Evolutionary conservation across 2,329 filamentous ascomycete species (phyloP), one percentile per base, ranked within the genome.

Genomic region (Colletotrichum caudatum): DNA sequence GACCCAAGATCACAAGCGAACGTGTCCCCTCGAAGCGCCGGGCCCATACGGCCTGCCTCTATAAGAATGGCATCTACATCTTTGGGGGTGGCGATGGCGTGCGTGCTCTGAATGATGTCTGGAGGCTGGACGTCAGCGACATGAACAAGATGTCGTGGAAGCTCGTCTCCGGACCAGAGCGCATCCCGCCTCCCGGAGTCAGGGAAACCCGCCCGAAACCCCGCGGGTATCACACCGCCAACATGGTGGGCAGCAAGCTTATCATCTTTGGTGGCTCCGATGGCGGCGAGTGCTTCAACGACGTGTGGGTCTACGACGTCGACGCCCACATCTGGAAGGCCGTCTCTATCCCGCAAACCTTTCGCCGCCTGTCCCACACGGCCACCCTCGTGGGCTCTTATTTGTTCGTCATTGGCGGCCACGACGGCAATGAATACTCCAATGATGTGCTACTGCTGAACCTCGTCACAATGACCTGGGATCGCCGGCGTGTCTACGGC

Each of bases 401-500:
- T 76, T 84, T 93, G 1, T 93, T 93, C 74, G 89, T 93, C 23
- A 85, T 93, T 16, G 91, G 91, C 57, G 91, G 91, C 35, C 91
- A 93, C 80, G 91, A 93, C 78, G 91, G 91, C 59, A 87, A 86
- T 76, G 90, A 92, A 78, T 93, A 93, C 81, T 89, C 86, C 68
- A 91, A 91, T 80, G 90, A 93, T 75, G 88, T 93, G 58, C 82
- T 93, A 68, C 82, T 92, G 62, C 84, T 93, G 41, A 93, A 93
- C 77, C 84, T 93, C 7, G 90, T 92, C 44, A 92, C 90, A 51
- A 92, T 93, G 91, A 87, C 89, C n/a, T 93, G 91, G 91, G 91
- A 93, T 77, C 87, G 86, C 77, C 85, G 91, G 72, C 87, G 84
- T 73, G 88, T 91, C 11, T 92, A 92, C 77, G 90, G 90, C 29